Conservation (phyloP, 495 filamentous ascomycete species). For the Aspergillus sclerotiicarbonarius region DNA sequence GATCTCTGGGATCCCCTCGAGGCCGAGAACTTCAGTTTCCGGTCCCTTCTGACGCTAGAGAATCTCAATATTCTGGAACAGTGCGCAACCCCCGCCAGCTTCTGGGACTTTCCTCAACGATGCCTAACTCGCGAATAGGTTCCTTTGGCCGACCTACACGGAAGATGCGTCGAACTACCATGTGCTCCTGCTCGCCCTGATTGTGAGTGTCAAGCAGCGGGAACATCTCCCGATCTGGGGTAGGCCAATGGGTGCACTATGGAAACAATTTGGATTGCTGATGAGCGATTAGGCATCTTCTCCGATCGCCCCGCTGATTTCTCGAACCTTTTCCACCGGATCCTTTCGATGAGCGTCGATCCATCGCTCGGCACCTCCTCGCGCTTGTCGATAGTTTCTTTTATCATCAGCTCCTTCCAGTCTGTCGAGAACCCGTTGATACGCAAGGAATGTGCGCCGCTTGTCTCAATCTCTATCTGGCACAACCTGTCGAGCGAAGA, state of each 20-base stretch:
- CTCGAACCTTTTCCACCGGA: slow-evolving; percentile 83
- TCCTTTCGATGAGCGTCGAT: slow-evolving; percentile 87
- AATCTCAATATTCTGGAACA: slow-evolving; percentile 88
- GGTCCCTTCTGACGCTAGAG: slow-evolving; percentile 78
- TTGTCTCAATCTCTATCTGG: slow-evolving; percentile 95
- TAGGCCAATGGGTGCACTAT: slow-evolving; percentile 31
- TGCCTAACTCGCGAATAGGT: slow-evolving; percentile 51
- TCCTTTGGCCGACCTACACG: slow-evolving; percentile 89
- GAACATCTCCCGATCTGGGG: slow-evolving; percentile 88
- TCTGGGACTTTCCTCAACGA: slow-evolving; percentile 2
- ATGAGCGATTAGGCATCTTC: slow-evolving; percentile 61
- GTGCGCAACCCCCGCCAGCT: slow-evolving; percentile 39
- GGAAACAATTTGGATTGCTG: slow-evolving; percentile 8
- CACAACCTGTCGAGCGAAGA: slow-evolving; percentile 78
- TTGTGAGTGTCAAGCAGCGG: slow-evolving; percentile 83
- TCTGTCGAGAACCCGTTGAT: slow-evolving; percentile 87
- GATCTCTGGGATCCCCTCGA: slow-evolving; percentile 92
- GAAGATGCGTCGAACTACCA: slow-evolving; percentile 90
- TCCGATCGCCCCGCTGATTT: slow-evolving; percentile 76
- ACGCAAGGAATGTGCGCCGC: slow-evolving; percentile 90
- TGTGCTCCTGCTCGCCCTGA: slow-evolving; percentile 76
- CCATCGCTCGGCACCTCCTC: slow-evolving; percentile 65
- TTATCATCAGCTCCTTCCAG: slow-evolving; percentile 89
- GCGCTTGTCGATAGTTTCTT: slow-evolving; percentile 76
- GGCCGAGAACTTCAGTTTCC: slow-evolving; percentile 71